Percentiles rank a stretch among this genome's conserved stretches.
Conservation (phyloP, 345 rosid genomes). For the Acer campestre region DNA sequence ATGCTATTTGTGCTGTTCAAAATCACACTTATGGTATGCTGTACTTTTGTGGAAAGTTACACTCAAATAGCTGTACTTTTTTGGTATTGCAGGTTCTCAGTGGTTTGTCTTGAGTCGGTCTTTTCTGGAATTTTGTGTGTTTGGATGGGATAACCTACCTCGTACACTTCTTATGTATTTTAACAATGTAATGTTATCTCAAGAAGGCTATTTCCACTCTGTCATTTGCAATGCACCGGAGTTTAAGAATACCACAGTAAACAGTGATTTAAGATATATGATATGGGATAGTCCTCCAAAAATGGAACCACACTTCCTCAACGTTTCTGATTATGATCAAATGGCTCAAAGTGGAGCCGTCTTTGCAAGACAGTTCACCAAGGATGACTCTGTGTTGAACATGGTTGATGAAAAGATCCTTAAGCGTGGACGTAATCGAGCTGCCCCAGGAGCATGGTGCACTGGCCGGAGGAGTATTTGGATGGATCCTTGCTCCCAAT, state of each 20-base stretch:
- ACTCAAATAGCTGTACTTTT: slow-evolving; percentile 20
- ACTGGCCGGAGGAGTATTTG: slow-evolving; percentile 68
- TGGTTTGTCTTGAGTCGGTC: slow-evolving; percentile 86
- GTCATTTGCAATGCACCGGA: slow-evolving; percentile 89
- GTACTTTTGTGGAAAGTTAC: slow-evolving; percentile 19
- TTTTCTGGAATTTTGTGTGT: slow-evolving; percentile 84
- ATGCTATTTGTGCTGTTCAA: not conserved
- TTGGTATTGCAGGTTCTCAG: slow-evolving; percentile 71
- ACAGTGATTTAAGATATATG: slow-evolving; percentile 82
- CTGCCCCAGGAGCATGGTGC: slow-evolving; percentile 94
- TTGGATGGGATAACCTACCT: slow-evolving; percentile 97
- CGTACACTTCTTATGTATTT: slow-evolving; percentile 91
- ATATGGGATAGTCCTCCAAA: slow-evolving; percentile 98
- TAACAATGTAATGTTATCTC: slow-evolving; percentile 77
- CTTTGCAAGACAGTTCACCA: slow-evolving; percentile 78
- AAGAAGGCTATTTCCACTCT: slow-evolving; percentile 91
- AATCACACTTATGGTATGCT: not conserved
- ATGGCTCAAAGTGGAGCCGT: slow-evolving; percentile 91
- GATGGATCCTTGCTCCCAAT: slow-evolving; percentile 91
- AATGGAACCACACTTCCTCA: slow-evolving; percentile 90
- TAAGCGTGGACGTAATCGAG: slow-evolving; percentile 58
- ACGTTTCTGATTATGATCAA: slow-evolving; percentile 53
- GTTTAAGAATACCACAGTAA: slow-evolving; percentile 83
- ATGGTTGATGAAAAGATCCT: slow-evolving; percentile 74
- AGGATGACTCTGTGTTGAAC: slow-evolving; percentile 71